Evolutionary conservation across 2,329 filamentous ascomycete species (phyloP).

Genomic region (Davidsoniella eucalypti): DNA sequence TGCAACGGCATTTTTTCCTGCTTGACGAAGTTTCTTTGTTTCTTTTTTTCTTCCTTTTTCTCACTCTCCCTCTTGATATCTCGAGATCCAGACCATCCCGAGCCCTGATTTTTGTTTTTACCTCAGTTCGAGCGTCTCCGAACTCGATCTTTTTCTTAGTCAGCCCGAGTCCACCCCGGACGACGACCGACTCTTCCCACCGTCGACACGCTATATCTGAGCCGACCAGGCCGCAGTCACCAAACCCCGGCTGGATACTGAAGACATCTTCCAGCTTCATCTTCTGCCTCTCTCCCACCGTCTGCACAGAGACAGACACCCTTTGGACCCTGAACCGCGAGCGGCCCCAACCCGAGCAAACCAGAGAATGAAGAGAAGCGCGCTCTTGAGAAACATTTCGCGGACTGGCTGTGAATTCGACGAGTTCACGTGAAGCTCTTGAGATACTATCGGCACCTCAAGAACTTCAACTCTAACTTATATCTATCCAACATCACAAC

Average conservation of each 20-base stretch:
- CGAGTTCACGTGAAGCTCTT: slow-evolving; percentile 13
- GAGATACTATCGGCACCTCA: neutral
- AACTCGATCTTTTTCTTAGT: too few relatives aligned
- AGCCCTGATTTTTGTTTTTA: neutral
- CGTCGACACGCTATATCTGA: neutral
- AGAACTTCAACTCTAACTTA: neutral
- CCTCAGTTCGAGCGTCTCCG: too few relatives aligned
- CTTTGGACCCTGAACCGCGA: neutral
- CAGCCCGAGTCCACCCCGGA: too few relatives aligned
- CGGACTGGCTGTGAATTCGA: slow-evolving; percentile 14
- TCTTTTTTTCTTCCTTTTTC: neutral
- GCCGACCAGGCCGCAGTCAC: neutral
- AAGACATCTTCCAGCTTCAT: neutral
- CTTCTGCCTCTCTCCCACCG: neutral
- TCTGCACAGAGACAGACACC: neutral
- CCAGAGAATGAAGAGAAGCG: slow-evolving; percentile 14
- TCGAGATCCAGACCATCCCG: neutral
- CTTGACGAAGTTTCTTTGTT: neutral
- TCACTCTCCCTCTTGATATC: neutral
- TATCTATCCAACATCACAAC: neutral
- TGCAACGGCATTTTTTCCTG: too few relatives aligned
- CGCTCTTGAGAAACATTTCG: slow-evolving; percentile 13
- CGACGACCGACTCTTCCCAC: neutral
- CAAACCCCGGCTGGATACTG: neutral
- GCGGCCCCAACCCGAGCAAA: neutral